Base-by-base conservation (phyloP, 2,329 filamentous ascomycete species). In the Apiospora phragmitis region DNA sequence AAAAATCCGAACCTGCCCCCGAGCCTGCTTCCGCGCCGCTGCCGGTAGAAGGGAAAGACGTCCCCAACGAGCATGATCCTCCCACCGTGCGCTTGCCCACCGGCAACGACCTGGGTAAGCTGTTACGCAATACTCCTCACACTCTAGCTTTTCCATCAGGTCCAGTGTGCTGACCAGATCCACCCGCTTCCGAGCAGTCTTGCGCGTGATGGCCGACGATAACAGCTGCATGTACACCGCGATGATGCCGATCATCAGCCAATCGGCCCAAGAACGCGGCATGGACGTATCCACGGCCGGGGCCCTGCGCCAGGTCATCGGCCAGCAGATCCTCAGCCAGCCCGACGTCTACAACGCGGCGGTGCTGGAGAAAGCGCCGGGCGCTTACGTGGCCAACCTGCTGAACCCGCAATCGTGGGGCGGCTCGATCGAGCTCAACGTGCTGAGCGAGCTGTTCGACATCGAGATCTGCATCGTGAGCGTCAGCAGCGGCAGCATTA, bases 131-230 rank as follows among this genome's bases (percentile, higher is more conserved):
- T 49, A 4, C 16, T 38, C 14, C 21, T 41, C 24, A 26, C 18
- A 18, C 14, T 43, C 12, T 26, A 29, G 11, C n/a, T 42, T 35
- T 9, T 32, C 9, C 3, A 18, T n/a, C 8, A 18, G 1, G 8
- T 1, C 21, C 32, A 38, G 4, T 16, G 2, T 38, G 9, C 55
- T 35, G 21, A n/a, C 55, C 32, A 6, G 1, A 8, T 38, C 14
- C 5, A 67, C 12, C n/a, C n/a, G 16, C 21, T 14, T 38, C 18
- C 38, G 7, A 26, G 7, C 59, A 90, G 92, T 97, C 11, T 88
- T 98, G 24, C 92, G 95, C 18, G 93, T 98, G 68, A 98, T 98
- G 95, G 94, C 95, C 5, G 95, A 98, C 78, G 95, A 98, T 81
- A 98, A 98, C 81, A 94, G 91, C 71, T 98, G 95, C 82, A 90